Evolutionary conservation across 2,329 filamentous ascomycete genomes (phyloP).

Genomic region (Hymenoscyphus fructigenus): DNA sequence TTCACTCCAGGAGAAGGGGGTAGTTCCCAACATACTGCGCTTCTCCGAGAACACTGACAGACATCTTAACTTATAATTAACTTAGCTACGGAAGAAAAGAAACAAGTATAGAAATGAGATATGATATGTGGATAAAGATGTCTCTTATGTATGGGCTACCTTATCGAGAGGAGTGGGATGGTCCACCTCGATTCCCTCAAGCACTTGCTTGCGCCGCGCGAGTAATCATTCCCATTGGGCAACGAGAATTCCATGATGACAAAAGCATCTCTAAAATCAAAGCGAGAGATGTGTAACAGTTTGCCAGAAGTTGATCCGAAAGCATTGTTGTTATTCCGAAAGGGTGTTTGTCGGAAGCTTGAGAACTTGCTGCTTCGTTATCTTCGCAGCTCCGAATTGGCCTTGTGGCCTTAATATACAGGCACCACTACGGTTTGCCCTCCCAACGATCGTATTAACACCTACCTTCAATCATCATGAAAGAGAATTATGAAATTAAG

Average conservation of each 20-base stretch:
- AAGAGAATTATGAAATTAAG: too few species aligned
- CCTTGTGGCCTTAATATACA: not conserved
- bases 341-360: too few species aligned
- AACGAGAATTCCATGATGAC: not conserved
- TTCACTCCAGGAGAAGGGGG: not conserved
- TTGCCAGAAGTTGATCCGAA: not conserved
- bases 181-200: not conserved
- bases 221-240: not conserved
- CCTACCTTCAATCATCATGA: too few species aligned
- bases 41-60: conserved; percentile 21
- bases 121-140: not conserved
- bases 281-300: not conserved
- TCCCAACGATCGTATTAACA: too few species aligned
- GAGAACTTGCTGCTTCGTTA: not conserved
- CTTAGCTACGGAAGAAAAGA: too few species aligned
- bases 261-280: not conserved
- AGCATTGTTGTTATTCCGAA: not conserved
- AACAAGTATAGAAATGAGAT: too few species aligned
- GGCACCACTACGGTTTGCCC: not conserved
- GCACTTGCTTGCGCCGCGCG: not conserved
- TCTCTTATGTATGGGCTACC: not conserved
- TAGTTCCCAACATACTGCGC: conserved; percentile 17
- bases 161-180: conserved; percentile 1
- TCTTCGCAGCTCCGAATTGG: not conserved
- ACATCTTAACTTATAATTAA: conserved; percentile 13